Evolutionary conservation across 1,284 basidiomycete species (phyloP), one percentile per base, ranked within the genome.

Genomic region (Melampsora americana): DNA sequence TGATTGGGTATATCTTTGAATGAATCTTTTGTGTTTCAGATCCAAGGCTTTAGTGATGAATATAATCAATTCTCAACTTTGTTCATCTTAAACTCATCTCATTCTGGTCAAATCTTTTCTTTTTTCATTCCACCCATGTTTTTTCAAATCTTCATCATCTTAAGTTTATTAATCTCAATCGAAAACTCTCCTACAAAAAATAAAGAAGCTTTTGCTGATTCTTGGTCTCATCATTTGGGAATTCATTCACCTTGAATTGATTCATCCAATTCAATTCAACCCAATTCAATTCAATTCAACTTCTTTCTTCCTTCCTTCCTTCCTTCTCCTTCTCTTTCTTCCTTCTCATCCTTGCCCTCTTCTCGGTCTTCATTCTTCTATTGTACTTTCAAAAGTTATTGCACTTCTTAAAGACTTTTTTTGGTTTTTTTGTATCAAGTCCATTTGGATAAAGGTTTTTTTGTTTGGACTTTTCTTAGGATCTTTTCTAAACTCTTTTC

Each of bases 161-260:
- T 73, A n/a, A 44, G 46, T 23, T 28, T 73, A 28, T 53, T 73
- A 35, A 39, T 73, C 28, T 48, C 62, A 28, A 73, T 73, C 28
- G 62, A 61, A 20, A 73, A 73, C 48, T 26, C 61, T 53, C 70
- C 70, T 32, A 66, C 35, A 44, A 66, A 66, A 66, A 32, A 44
- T 5, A 44, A 64, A 50, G 46, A 26, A 14, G 70, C 61, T 50
- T 73, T 73, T 66, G 28, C 44, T 66, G 50, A 48, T 59, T 73
- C 70, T 73, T 73, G 70, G 70, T 30, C 46, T 35, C 39, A 39
- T 53, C 70, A 73, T 59, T 32, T 73, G 32, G 61, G 64, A n/a
- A 62, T 73, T 32, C 64, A 48, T 46, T 48, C 48, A 0, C 70
- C 70, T 65, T 73, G 23, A 73, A 28, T 11, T 5, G 3, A 46